Conservation (phyloP, 1,139 yeast species). For the Geotrichum restrictum region DNA sequence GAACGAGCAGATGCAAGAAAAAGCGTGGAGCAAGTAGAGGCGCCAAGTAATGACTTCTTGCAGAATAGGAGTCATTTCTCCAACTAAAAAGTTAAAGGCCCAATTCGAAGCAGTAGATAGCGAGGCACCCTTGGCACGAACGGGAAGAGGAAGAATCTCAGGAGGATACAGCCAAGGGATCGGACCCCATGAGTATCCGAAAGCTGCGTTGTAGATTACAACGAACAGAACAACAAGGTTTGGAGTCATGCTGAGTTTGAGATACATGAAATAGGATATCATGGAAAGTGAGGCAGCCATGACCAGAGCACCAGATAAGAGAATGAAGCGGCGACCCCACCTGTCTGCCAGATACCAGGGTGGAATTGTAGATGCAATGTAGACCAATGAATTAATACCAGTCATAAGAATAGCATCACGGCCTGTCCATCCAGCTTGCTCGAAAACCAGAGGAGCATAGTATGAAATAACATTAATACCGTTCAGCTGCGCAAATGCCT, state of each 20-base stretch:
- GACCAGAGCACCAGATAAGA: constrained; percentile 68
- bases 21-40: constrained; percentile 75
- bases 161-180: constrained; percentile 90
- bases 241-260: constrained; percentile 62
- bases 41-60: constrained; percentile 76
- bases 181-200: constrained; percentile 89
- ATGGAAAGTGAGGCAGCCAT: constrained; percentile 70
- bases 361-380: constrained; percentile 71
- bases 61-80: constrained; percentile 83
- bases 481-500: constrained; percentile 85
- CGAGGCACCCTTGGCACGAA: constrained; percentile 91
- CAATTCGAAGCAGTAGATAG: constrained; percentile 89
- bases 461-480: constrained; percentile 91
- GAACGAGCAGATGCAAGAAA: constrained; percentile 68
- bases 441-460: constrained; percentile 91
- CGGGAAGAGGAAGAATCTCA: constrained; percentile 80
- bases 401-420: constrained; percentile 87
- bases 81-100: constrained; percentile 91
- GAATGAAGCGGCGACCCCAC: constrained; percentile 86
- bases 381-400: constrained; percentile 78
- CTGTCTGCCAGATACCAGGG: constrained; percentile 88
- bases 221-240: constrained; percentile 70
- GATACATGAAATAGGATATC: constrained; percentile 63
- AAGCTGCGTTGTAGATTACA: constrained; percentile 74
- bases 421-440: constrained; percentile 93